These are phyloP conservation scores for Coniochaeta prunicola DNA, from an alignment of 2,329 filamentous ascomycete species.

Conservation along the genomic window DNA sequence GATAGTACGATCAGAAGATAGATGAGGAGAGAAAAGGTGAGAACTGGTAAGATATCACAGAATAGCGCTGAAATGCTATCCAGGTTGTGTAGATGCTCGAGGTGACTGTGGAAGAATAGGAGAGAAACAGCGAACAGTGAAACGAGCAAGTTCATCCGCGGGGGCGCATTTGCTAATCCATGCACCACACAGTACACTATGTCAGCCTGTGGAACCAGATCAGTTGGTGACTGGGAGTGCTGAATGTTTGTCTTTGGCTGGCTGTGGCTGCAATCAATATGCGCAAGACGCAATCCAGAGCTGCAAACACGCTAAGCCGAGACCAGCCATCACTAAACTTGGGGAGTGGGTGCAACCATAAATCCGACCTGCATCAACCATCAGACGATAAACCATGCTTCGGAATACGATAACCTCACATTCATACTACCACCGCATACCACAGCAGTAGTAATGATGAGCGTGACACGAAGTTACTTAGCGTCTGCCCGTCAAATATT, in stretches of 20 bases:
- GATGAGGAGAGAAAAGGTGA: background rate
- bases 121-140: background rate
- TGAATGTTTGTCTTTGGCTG: background rate
- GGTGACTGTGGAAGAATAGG: background rate
- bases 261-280: background rate
- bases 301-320: background rate
- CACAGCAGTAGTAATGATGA: background rate
- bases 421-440: background rate
- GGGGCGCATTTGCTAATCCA: background rate
- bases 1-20: background rate
- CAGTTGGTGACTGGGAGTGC: background rate
- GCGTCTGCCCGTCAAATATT: no score
- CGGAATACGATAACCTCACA: background rate
- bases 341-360: background rate
- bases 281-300: background rate
- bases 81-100: background rate
- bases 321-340: background rate
- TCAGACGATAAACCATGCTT: background rate
- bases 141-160: background rate
- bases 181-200: background rate
- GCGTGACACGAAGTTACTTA: no score
- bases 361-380: background rate
- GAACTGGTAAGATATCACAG: background rate
- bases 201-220: background rate
- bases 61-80: background rate